Conservation (phyloP, 192 early-diverging fungal genomes). For the Backusella mclennaniae region DNA sequence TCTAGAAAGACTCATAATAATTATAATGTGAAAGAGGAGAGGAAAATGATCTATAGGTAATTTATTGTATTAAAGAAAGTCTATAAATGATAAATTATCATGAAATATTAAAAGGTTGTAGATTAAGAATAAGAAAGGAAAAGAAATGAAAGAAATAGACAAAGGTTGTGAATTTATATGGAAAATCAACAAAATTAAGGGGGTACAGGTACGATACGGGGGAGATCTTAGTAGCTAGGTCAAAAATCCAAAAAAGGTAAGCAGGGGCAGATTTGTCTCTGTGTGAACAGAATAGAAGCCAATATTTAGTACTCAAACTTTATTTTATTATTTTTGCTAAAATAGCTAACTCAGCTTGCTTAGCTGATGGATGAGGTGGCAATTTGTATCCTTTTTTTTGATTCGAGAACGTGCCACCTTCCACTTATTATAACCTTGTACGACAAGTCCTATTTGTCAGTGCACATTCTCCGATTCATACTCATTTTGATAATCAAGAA, state of each 20-base stretch:
- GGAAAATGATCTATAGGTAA: background rate
- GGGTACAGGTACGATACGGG: background rate
- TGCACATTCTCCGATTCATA: conserved; percentile 14
- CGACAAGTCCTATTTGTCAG: conserved; percentile 5
- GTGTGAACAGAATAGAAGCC: conserved; percentile 13
- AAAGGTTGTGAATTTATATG: background rate
- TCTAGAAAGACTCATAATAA: conserved; percentile 20
- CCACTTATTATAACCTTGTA: background rate
- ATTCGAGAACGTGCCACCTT: conserved; percentile 14
- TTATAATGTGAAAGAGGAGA: background rate
- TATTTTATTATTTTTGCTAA: conserved; percentile 3
- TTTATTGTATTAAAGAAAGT: background rate
- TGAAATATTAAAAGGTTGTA: background rate
- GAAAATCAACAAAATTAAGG: conserved; percentile 5
- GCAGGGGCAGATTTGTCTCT: conserved; percentile 13
- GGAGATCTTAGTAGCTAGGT: background rate
- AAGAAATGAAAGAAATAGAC: background rate
- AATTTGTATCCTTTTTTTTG: conserved; percentile 3
- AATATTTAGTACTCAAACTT: conserved; percentile 12
- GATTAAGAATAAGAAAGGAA: background rate
- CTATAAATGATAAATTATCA: background rate
- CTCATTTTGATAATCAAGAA: background rate
- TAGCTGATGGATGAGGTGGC: conserved; percentile 13
- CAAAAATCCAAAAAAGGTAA: background rate
- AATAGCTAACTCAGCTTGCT: conserved; percentile 9